These are phyloP conservation scores for Pelargonium exstipulatum DNA, from an alignment of 441 rosid species.

Conservation along the genomic window DNA sequence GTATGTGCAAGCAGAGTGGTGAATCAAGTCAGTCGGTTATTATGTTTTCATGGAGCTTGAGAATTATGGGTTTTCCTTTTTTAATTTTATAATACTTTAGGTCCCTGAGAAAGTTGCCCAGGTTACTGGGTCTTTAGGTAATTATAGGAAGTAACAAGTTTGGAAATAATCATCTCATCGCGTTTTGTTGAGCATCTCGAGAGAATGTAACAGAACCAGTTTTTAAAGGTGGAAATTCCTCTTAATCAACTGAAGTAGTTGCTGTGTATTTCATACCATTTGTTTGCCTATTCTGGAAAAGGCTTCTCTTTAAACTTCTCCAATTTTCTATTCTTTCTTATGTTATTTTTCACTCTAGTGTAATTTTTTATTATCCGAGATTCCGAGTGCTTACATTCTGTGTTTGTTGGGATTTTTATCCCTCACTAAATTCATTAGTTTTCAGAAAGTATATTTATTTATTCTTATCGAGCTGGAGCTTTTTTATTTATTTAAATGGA, in stretches of 20 bases:
- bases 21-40: too few species aligned
- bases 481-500: not conserved
- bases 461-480: not conserved
- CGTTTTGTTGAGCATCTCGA: not conserved
- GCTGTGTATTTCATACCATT: not conserved
- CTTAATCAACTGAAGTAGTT: not conserved
- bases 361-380: too few species aligned
- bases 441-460: not conserved
- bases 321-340: not conserved
- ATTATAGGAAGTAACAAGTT: not conserved
- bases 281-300: not conserved
- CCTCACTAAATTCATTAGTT: not conserved
- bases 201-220: not conserved
- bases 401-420: not conserved
- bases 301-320: not conserved
- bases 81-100: not conserved
- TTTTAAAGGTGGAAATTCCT: not conserved
- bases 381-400: not conserved
- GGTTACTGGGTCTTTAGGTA: not conserved
- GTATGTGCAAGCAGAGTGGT: not conserved
- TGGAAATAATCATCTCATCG: not conserved
- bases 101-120: not conserved
- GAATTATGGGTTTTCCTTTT: not conserved
- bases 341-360: not conserved
- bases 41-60: not conserved